Base-by-base conservation (phyloP, 2,329 filamentous ascomycete species). In the Aureobasidium zeae region DNA sequence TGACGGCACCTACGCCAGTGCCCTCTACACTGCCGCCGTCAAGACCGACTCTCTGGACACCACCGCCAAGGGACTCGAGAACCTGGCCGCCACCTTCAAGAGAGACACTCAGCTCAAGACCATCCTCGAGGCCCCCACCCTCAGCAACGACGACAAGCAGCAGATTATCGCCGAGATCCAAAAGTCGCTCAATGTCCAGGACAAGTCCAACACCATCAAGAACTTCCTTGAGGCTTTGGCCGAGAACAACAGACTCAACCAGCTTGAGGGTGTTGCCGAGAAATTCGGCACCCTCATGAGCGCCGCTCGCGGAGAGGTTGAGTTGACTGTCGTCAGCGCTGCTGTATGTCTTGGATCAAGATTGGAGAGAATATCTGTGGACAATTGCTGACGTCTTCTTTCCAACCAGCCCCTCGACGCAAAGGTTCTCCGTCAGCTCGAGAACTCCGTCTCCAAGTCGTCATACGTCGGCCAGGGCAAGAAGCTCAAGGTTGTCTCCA, bases 1-100 rank as follows among this genome's bases (percentile, higher is more conserved):
- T 63, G 91, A 96, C 70, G 91, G 91, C 69, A 96, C 89, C 65
- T 98, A 98, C 73, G 91, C 91, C 66, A 87, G 83, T 72, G 91
- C 91, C 73, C 77, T 98, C 81, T 98, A 94, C 80, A 96, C 88
- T 53, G 91, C 91, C 52, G 86, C 89, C 57, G 79, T 81, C 64
- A 98, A 96, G 77, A 78, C 81, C 55, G 82, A 81, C 49, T 71
- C 78, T 55, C 83, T 98, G 67, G 91, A 98, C 59, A 74, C 77
- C 61, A 87, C 86, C 54, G 81, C 88, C 64, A 85, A 79, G 69
- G 81, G 86, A 54, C 73, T 98, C 60, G 70, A 73, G 60, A 73
- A 67, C 58, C 81, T 98, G 61, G 68, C 71, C 62, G 69, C 72
- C 51, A 72, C 88, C 57, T 75, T 94, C 71, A 73, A 81, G 69